phyloP scores from a whole-genome alignment of 257 asterid species.

The Jacaranda mimosifolia region DNA sequence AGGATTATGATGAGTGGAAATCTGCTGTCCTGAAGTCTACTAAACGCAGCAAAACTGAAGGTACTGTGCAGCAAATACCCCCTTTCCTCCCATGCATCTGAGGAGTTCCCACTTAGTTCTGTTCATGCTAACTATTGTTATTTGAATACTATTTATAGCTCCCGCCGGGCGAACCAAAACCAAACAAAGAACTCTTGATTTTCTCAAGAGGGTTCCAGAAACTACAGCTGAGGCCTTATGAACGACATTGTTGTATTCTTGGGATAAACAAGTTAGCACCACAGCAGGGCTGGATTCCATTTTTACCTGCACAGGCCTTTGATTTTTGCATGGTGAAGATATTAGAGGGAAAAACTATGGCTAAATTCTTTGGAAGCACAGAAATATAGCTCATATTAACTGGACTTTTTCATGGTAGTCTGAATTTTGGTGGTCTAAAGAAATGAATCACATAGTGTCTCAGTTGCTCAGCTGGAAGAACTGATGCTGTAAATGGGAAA shows the following conservation, averaged over 20 bases:
- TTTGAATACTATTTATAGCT: conserved; percentile 44
- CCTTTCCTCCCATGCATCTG: not conserved
- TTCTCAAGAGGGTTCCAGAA: conserved; percentile 62
- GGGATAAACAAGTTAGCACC: conserved; percentile 13
- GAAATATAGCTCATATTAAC: not conserved
- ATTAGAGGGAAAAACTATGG: not conserved
- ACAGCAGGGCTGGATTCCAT: not conserved
- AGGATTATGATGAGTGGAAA: conserved; percentile 74
- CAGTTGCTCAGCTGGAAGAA: conserved; percentile 3
- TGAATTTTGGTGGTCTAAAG: conserved; percentile 25
- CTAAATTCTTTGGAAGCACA: not conserved
- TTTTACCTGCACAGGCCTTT: not conserved
- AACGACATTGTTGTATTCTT: conserved; percentile 2
- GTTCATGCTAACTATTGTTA: conserved; percentile 17
- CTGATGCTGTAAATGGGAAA: conserved; percentile 28
- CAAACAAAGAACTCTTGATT: conserved; percentile 75
- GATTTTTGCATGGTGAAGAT: conserved; percentile 26
- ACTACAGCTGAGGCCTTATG: conserved; percentile 57
- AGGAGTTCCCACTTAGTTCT: conserved; percentile 4
- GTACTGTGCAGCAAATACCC: conserved; percentile 36
- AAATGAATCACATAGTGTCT: not conserved
- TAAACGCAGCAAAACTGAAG: conserved; percentile 53
- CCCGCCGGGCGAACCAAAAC: conserved; percentile 55
- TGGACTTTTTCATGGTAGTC: conserved; percentile 5
- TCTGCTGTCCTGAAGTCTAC: conserved; percentile 75